Base-by-base conservation (phyloP, 192 early-diverging fungal genomes). In the Spinellus fusiger region DNA sequence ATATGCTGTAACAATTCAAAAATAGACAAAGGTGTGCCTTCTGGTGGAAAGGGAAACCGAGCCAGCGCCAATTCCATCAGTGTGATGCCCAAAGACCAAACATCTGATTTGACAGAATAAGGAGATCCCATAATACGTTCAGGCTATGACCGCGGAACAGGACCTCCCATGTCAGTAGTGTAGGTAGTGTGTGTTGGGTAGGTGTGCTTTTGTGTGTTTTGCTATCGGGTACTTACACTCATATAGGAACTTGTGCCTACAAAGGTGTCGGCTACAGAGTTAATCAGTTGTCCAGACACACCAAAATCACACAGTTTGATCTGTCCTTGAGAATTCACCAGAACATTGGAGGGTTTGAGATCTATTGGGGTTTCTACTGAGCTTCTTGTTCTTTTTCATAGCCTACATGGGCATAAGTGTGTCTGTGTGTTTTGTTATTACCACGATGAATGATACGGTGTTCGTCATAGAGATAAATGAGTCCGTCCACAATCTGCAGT, bases 1-100 rank as follows among this genome's bases (percentile, higher is more conserved):
- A 98, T 95, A 62, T 89, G 93, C 70, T 93, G 89, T 57, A 98
- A 82, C 63, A 98, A 77, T 54, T 98, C 96, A 71, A 98, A 91
- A 31, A 93, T 89, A n/a, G 89, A 84, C 72, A 90, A 59, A 18
- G 81, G 74, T 65, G 78, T 82, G 44, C 80, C 74, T 49, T 89
- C 90, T 35, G 85, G 79, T 51, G 82, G 84, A 54, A 90, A 73
- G 23, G 89, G 89, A 64, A 86, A 91, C 50, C 83, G 69, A 55
- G 89, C 89, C 31, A 91, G 65, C 0, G 87, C 88, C 65, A 93
- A 71, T 63, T 93, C 89, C 87, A 93, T 88, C 51, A 90, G 71
- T 3, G 89, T 88, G 55, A 90, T 80, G 29, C 89, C 89, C 20
- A 93, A 64, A n/a, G 86, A 89, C 91, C 89, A 91, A 22, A 91